A percentile compares a stretch with the other conserved stretches of the same genome.
phyloP scores from a whole-genome alignment of 495 filamentous ascomycete species.

The Lasiosphaeria miniovina region DNA sequence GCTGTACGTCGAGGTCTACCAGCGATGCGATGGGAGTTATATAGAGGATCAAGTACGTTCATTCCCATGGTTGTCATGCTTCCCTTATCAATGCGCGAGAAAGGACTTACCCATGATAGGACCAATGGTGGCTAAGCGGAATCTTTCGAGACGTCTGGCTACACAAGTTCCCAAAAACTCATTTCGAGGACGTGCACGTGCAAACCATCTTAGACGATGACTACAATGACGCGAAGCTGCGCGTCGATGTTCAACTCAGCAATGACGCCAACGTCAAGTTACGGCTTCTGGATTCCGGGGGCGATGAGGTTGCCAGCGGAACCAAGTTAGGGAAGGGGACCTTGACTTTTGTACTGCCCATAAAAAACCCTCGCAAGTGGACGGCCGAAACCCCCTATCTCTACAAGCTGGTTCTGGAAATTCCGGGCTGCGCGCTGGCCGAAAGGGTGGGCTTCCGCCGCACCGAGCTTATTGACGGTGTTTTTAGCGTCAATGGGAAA shows the following conservation, averaged over 20 bases:
- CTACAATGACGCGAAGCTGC: conserved; percentile 54
- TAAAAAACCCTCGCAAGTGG: conserved; percentile 58
- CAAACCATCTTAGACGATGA: conserved; percentile 53
- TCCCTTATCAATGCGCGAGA: neutral
- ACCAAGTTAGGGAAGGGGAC: conserved; percentile 14
- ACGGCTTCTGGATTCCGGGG: conserved; percentile 35
- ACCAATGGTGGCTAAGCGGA: conserved; percentile 58
- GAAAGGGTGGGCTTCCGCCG: conserved; percentile 62
- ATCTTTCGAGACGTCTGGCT: conserved; percentile 71
- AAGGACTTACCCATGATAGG: conserved; percentile 21
- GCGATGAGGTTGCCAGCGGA: conserved; percentile 22
- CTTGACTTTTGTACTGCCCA: conserved; percentile 26
- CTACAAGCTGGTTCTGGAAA: conserved; percentile 47
- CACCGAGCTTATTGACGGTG: conserved; percentile 53
- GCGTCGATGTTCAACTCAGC: conserved; percentile 44
- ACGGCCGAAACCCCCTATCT: conserved; percentile 67
- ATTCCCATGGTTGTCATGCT: neutral
- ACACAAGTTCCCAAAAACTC: conserved; percentile 55
- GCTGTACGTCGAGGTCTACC: conserved; percentile 63
- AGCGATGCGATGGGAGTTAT: conserved; percentile 64
- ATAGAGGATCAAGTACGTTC: conserved; percentile 59
- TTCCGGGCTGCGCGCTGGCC: conserved; percentile 35
- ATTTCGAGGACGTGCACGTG: conserved; percentile 59
- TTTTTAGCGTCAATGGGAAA: conserved; percentile 59
- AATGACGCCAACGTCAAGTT: conserved; percentile 26